Percentiles rank a stretch among this genome's conserved stretches.
phyloP scores from a whole-genome alignment of 2,329 filamentous ascomycete genomes.

The Zymoseptoria tritici region DNA sequence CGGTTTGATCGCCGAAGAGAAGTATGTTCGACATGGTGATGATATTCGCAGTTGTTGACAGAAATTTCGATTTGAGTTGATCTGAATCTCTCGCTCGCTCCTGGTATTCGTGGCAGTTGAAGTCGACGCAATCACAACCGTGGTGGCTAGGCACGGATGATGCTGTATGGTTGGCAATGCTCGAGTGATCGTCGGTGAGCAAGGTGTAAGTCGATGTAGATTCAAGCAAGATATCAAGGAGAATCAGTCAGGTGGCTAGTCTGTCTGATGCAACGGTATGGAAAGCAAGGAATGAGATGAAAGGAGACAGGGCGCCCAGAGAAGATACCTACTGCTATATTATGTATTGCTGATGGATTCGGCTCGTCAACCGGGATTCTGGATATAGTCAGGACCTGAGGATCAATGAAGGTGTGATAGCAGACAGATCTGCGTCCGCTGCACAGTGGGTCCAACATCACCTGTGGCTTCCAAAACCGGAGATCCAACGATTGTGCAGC shows the following conservation, averaged over 20 bases:
- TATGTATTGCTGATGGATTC: conserved; percentile 20
- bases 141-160: conserved; percentile 30
- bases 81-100: not conserved
- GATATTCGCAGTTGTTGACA: conserved; percentile 1
- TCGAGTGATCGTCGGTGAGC: not conserved
- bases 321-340: conserved; percentile 5
- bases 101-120: not conserved
- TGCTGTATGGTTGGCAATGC: not conserved
- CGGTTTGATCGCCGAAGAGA: conserved; percentile 65
- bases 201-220: not conserved
- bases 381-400: not conserved
- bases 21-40: conserved; percentile 42
- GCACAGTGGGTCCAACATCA: conserved; percentile 10
- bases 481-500: conserved; percentile 13
- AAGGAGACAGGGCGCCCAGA: not conserved
- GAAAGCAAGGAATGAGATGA: conserved; percentile 4
- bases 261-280: conserved; percentile 18
- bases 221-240: conserved; percentile 12
- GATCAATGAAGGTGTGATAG: conserved; percentile 15
- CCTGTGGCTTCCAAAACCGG: conserved; percentile 20
- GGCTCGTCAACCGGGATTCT: conserved; percentile 19
- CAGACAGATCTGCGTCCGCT: conserved; percentile 14
- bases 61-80: conserved; percentile 8
- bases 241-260: conserved; percentile 29
- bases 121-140: conserved; percentile 13